A percentile compares a stretch with the other conserved stretches of the same genome.
Conservation (phyloP, 2,329 filamentous ascomycete genomes). For the Periconia sp. region DNA sequence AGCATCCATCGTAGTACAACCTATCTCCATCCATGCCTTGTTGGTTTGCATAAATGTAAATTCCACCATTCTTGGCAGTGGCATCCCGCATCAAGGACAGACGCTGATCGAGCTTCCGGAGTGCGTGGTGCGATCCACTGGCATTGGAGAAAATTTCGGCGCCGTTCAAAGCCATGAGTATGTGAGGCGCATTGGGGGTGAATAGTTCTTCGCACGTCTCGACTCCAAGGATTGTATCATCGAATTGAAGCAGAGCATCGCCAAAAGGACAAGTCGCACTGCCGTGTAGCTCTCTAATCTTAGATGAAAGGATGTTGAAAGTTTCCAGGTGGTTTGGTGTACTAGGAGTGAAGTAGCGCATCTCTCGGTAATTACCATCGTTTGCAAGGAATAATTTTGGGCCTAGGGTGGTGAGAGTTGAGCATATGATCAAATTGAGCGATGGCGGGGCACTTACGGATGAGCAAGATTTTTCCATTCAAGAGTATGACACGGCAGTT, state of each 20-base stretch:
- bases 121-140: conserved; percentile 67
- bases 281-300: conserved; percentile 56
- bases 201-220: conserved; percentile 64
- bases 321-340: conserved; percentile 50
- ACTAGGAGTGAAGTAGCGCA: conserved; percentile 41
- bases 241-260: conserved; percentile 64
- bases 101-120: conserved; percentile 66
- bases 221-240: conserved; percentile 64
- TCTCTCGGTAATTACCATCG: conserved; percentile 61
- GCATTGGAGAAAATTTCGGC: conserved; percentile 70
- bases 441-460: conserved; percentile 47
- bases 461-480: conserved; percentile 68
- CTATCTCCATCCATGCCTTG: conserved; percentile 50
- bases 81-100: conserved; percentile 68
- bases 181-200: conserved; percentile 52
- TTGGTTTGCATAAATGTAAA: conserved; percentile 69
- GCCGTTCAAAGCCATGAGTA: conserved; percentile 66
- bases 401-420: neutral
- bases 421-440: neutral
- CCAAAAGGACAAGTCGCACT: conserved; percentile 55
- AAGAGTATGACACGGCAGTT: conserved; percentile 62
- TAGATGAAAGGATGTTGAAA: conserved; percentile 30
- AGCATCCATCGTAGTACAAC: conserved; percentile 43
- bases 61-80: conserved; percentile 62
- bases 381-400: conserved; percentile 73